These are phyloP conservation scores for Cyberlindnera galapagoensis DNA, from an alignment of 805 yeast genomes.

Conservation along the genomic window DNA sequence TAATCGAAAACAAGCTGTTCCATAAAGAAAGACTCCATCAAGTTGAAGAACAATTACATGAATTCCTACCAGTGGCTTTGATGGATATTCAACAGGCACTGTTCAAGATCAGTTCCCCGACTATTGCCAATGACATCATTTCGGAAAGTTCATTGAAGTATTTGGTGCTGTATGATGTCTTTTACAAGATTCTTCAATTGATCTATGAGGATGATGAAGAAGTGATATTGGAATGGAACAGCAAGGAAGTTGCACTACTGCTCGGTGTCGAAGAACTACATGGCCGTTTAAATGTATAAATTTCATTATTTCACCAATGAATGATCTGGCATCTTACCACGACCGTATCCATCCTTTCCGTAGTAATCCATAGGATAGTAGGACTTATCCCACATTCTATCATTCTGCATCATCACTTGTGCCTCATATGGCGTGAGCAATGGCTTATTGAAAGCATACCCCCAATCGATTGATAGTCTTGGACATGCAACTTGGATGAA, in stretches of 20 bases:
- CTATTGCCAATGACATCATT: constrained; percentile 49
- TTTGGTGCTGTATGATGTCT: constrained; percentile 33
- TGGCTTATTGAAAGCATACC: constrained; percentile 92
- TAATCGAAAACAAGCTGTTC: constrained; percentile 54
- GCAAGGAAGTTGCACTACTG: constrained; percentile 56
- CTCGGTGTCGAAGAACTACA: constrained; percentile 53
- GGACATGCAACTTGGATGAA: constrained; percentile 98
- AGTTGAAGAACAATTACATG: constrained; percentile 40
- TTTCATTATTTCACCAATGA: constrained; percentile 5
- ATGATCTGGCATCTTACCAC: constrained; percentile 66
- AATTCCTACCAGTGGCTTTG: constrained; percentile 52
- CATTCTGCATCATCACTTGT: constrained; percentile 78
- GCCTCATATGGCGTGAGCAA: constrained; percentile 93
- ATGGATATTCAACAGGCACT: constrained; percentile 53
- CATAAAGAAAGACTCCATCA: constrained; percentile 35
- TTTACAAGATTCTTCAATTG: constrained; percentile 29
- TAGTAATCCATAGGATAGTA: constrained; percentile 97
- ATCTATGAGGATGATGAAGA: constrained; percentile 28
- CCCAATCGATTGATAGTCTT: constrained; percentile 95
- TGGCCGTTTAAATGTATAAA: constrained; percentile 3
- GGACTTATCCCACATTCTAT: constrained; percentile 52
- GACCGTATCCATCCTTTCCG: constrained; percentile 82
- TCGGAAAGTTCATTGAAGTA: constrained; percentile 43
- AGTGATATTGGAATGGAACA: constrained; percentile 43
- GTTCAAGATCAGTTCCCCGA: constrained; percentile 57